A percentile compares a stretch with the other conserved stretches of the same genome.
phyloP scores from a whole-genome alignment of 306 rosid species.

The Quercus robur region DNA sequence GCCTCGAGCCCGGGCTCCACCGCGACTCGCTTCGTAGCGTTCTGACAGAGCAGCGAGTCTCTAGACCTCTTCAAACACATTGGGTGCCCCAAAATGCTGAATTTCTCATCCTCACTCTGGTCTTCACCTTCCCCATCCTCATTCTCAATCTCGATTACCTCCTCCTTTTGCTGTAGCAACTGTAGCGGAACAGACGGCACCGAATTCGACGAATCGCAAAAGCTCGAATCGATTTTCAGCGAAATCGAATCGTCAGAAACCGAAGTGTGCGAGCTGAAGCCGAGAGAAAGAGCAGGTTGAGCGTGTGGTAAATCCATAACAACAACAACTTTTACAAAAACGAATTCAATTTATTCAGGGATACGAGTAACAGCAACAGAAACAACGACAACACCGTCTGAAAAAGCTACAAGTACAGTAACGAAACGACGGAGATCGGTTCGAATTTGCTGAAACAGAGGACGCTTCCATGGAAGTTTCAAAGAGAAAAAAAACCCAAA shows the following conservation, averaged over 20 bases:
- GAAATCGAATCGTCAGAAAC: slow-evolving; percentile 27
- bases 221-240: slow-evolving; percentile 25
- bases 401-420: slow-evolving; percentile 34
- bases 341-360: not conserved
- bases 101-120: slow-evolving; percentile 43
- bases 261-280: slow-evolving; percentile 43
- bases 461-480: slow-evolving; percentile 40
- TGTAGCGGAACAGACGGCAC: slow-evolving; percentile 20
- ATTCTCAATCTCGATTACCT: slow-evolving; percentile 23
- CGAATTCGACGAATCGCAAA: slow-evolving; percentile 25
- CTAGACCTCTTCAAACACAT: slow-evolving; percentile 49
- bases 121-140: slow-evolving; percentile 37
- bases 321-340: not conserved
- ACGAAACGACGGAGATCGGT: slow-evolving; percentile 27
- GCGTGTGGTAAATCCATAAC: slow-evolving; percentile 45
- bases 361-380: slow-evolving; percentile 53
- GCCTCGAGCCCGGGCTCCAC: slow-evolving; percentile 38
- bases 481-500: not conserved
- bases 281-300: slow-evolving; percentile 57
- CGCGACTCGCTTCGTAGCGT: slow-evolving; percentile 38
- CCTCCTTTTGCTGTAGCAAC: slow-evolving; percentile 35
- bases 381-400: slow-evolving; percentile 66
- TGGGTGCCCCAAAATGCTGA: slow-evolving; percentile 54
- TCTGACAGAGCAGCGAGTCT: slow-evolving; percentile 23
- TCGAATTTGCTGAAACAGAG: slow-evolving; percentile 22